phyloP scores from a whole-genome alignment of 345 rosid genomes.

The Heritiera littoralis region DNA sequence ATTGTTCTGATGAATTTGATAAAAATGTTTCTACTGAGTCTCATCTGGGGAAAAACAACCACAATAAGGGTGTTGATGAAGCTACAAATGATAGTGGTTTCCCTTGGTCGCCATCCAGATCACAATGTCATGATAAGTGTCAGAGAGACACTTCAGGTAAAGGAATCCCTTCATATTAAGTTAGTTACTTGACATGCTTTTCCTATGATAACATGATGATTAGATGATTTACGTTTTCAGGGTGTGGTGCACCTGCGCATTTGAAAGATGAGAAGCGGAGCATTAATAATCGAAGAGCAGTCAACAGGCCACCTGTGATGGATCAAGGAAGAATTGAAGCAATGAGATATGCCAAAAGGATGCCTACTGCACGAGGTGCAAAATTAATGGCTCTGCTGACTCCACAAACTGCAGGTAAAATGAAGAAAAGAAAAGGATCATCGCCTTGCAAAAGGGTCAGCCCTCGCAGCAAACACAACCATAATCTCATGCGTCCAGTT shows the following conservation, averaged over 20 bases:
- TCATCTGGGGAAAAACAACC: constrained; percentile 23
- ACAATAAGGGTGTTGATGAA: constrained; percentile 19
- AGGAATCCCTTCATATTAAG: not conserved
- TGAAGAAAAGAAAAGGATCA: constrained; percentile 29
- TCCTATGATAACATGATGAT: not conserved
- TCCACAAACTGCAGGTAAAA: constrained; percentile 12
- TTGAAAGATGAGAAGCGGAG: constrained; percentile 31
- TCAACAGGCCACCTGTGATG: constrained; percentile 16
- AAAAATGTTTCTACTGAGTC: constrained; percentile 11
- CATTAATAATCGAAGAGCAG: constrained; percentile 23
- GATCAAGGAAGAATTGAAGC: constrained; percentile 39
- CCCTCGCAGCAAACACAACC: constrained; percentile 29
- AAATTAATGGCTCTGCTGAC: constrained; percentile 40
- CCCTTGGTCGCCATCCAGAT: constrained; percentile 31
- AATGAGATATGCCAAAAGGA: constrained; percentile 31
- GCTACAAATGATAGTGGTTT: constrained; percentile 28
- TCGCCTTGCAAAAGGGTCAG: constrained; percentile 42
- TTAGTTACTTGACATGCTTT: not conserved
- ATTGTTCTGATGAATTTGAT: constrained; percentile 24
- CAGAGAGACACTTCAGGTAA: constrained; percentile 42
- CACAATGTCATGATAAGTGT: constrained; percentile 28
- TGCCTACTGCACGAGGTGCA: constrained; percentile 34
- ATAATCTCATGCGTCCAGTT: not conserved
- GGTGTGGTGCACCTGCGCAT: constrained; percentile 25
- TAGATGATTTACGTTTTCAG: constrained; percentile 34